phyloP scores from a whole-genome alignment of 768 basidiomycete species.

The Leccinum rimulosum region DNA sequence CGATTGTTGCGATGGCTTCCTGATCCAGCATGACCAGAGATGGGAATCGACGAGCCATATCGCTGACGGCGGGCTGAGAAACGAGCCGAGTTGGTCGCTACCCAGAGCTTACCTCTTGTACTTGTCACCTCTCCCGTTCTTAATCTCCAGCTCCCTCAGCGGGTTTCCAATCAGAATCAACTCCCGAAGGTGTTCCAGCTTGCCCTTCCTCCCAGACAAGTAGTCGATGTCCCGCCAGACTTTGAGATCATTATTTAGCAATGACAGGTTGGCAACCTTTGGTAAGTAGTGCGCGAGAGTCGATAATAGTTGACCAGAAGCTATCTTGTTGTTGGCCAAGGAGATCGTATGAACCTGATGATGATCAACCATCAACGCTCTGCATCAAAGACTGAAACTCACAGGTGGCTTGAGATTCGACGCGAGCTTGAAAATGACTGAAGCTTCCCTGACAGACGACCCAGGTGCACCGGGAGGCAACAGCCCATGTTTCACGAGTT shows the following conservation, averaged over 20 bases:
- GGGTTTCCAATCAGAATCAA: slow-evolving; percentile 77
- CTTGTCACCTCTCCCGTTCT: slow-evolving; percentile 53
- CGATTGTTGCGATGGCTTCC: slow-evolving; percentile 71
- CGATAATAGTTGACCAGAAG: slow-evolving; percentile 55
- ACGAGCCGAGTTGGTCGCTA: neutral
- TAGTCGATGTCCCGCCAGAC: slow-evolving; percentile 69
- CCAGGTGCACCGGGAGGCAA: slow-evolving; percentile 66
- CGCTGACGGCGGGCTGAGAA: slow-evolving; percentile 43
- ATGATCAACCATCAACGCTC: neutral
- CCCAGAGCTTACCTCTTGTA: slow-evolving; percentile 61
- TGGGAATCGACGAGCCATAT: slow-evolving; percentile 77
- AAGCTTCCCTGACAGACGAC: slow-evolving; percentile 61
- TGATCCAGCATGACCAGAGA: slow-evolving; percentile 82
- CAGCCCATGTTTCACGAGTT: slow-evolving; percentile 70
- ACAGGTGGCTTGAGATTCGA: slow-evolving; percentile 75
- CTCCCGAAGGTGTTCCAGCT: slow-evolving; percentile 64
- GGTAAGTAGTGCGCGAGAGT: slow-evolving; percentile 75
- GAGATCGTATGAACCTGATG: slow-evolving; percentile 75
- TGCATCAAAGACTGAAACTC: slow-evolving; percentile 13
- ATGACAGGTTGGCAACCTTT: slow-evolving; percentile 71
- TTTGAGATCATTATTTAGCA: slow-evolving; percentile 73
- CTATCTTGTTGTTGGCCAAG: slow-evolving; percentile 74
- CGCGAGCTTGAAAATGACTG: slow-evolving; percentile 89
- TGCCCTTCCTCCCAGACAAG: slow-evolving; percentile 56
- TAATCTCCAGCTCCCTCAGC: slow-evolving; percentile 57